phyloP scores from a whole-genome alignment of 78 protist species.

The slime mould (Dictyostelium discoideum) region DNA sequence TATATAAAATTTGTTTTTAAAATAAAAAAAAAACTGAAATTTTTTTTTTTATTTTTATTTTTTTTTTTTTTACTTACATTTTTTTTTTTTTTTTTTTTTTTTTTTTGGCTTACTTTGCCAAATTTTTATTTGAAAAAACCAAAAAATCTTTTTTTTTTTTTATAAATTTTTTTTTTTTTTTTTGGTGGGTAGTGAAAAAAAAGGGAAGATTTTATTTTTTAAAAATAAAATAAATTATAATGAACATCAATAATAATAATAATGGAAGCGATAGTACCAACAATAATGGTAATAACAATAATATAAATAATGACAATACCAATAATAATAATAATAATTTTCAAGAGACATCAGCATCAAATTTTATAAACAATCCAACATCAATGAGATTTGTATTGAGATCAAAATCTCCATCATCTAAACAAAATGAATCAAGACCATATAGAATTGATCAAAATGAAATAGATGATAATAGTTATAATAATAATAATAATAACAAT shows the following conservation, averaged over 20 bases:
- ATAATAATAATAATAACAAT: not conserved
- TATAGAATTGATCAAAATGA: not conserved
- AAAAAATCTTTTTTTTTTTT: not conserved
- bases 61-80: no score
- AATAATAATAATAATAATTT: no score
- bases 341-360: not conserved
- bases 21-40: not conserved
- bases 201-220: not conserved
- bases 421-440: not conserved
- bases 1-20: no score
- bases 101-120: not conserved
- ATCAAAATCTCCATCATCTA: not conserved
- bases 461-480: not conserved
- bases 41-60: not conserved
- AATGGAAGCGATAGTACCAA: not conserved
- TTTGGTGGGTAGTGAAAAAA: not conserved
- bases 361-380: not conserved
- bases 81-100: no score
- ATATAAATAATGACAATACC: no score
- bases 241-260: not conserved
- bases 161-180: not conserved
- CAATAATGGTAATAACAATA: not conserved
- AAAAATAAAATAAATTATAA: not conserved
- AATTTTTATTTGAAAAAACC: not conserved
- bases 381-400: conserved; percentile 47